Evolutionary conservation across 148 eudicot species (phyloP).

Genomic region (Persicaria maculosa): DNA sequence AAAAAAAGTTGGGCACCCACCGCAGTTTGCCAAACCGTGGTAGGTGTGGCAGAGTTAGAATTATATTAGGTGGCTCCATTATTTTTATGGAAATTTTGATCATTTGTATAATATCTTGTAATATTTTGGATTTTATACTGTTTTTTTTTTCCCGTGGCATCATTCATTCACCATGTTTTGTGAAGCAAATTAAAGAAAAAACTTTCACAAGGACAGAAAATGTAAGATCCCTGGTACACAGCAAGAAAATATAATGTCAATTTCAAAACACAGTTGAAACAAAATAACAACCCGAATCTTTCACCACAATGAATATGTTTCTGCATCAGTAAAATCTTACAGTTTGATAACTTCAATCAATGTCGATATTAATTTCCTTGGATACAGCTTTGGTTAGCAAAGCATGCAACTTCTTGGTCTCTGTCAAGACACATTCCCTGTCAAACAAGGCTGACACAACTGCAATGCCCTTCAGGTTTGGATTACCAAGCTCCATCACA

Average conservation of each 20-base stretch:
- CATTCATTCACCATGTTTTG: too few relatives aligned
- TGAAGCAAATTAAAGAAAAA: too few relatives aligned
- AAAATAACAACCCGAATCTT: not conserved
- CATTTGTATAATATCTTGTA: too few relatives aligned
- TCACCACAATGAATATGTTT: not conserved
- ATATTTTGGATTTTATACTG: too few relatives aligned
- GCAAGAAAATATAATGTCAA: not conserved
- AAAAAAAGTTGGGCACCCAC: too few relatives aligned
- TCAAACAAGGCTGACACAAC: conserved; percentile 85
- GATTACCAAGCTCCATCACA: conserved; percentile 52
- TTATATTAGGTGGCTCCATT: too few relatives aligned
- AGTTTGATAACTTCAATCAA: not conserved
- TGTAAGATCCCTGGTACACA: too few relatives aligned
- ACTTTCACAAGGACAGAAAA: too few relatives aligned
- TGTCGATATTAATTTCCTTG: not conserved
- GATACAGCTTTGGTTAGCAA: conserved; percentile 32
- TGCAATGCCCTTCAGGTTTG: conserved; percentile 70
- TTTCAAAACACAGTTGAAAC: not conserved
- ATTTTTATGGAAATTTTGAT: too few relatives aligned
- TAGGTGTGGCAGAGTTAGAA: too few relatives aligned
- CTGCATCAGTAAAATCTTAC: not conserved
- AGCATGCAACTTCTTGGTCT: conserved; percentile 45
- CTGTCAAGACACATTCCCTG: conserved; percentile 44
- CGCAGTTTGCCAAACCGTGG: too few relatives aligned
- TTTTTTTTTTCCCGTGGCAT: too few relatives aligned